Base-by-base conservation (phyloP, 2,329 filamentous ascomycete species). In the Thelonectria discophora region DNA sequence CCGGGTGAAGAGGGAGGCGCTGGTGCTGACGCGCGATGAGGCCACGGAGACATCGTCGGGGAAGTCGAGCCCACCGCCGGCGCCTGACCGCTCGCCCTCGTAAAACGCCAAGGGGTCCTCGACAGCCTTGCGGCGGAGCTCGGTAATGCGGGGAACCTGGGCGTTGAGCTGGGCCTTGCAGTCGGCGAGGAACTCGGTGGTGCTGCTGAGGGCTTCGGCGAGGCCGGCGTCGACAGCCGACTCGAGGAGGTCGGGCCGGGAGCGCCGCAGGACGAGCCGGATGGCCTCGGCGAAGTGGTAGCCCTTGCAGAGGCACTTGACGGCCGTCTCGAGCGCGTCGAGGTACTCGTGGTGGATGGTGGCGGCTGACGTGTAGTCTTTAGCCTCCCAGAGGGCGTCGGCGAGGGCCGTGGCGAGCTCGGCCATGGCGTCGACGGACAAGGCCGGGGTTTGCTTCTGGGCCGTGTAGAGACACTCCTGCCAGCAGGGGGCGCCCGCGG, bases 31-130 rank as follows among this genome's bases (percentile, higher is more conserved):
- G 54, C 94, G 87, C 3, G 93, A 97, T 54, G 81, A 85, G 0
- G 94, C 95, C 2, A 99, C 83, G 2, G 93, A 97, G 51, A 99
- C 85, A 77, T 99, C 94, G 74, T 99, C 95, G 0, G 94, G 95
- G 1, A 97, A 84, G 67, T 97, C 92, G 5, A 78, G 81, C n/a
- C n/a, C n/a, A n/a, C n/a, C n/a, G 58, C 86, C 88, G 21, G 21
- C 21, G 6, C 82, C 81, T 5, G 80, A 80, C 5, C 86, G 81
- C 69, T 93, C 90, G 55, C 92, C 92, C 68, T 95, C 93, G 77
- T 92, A 96, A 79, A 97, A 97, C 3, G 90, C 90, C 32, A 97
- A 81, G 0, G 95, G 95, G 70, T 99, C 93, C 65, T 92, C 88
- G 40, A 86, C 84, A 55, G 96, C 96, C 73, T 92, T 94, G 55